A percentile compares a stretch with the other conserved stretches of the same genome.
Evolutionary conservation across 768 basidiomycete genomes (phyloP).

Genomic region (Coprinopsis strossmayeri): DNA sequence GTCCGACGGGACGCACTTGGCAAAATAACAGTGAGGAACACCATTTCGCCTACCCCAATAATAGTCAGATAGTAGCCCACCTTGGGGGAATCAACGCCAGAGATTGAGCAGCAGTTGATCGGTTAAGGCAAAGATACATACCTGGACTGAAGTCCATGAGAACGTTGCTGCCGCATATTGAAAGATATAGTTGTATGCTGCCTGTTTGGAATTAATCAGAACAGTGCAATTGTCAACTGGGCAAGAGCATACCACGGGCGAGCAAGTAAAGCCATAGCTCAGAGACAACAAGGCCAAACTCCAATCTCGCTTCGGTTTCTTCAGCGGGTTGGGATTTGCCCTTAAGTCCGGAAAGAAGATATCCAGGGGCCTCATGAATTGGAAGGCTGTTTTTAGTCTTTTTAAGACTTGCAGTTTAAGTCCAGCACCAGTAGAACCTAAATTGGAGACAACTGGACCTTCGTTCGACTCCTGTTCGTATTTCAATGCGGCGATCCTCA

Average conservation of each 20-base stretch:
- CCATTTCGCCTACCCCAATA: slow-evolving; percentile 45
- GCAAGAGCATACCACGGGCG: slow-evolving; percentile 41
- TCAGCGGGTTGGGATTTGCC: slow-evolving; percentile 30
- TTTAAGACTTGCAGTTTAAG: slow-evolving; percentile 25
- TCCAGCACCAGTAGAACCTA: slow-evolving; percentile 11
- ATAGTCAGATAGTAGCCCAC: slow-evolving; percentile 69
- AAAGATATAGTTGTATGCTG: slow-evolving; percentile 49
- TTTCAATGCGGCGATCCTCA: slow-evolving; percentile 30
- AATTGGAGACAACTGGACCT: neutral
- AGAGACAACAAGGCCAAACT: slow-evolving; percentile 51
- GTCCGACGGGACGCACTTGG: slow-evolving; percentile 60
- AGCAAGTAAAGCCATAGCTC: slow-evolving; percentile 42
- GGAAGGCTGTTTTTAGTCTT: slow-evolving; percentile 26
- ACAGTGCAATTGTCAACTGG: neutral
- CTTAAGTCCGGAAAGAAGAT: slow-evolving; percentile 46
- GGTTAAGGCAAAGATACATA: slow-evolving; percentile 22
- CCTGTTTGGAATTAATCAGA: slow-evolving; percentile 30
- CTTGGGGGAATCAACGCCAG: no score
- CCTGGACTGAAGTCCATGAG: slow-evolving; percentile 61
- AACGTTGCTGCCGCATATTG: slow-evolving; percentile 60
- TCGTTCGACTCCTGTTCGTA: slow-evolving; percentile 17
- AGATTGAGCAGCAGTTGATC: neutral
- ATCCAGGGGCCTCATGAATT: slow-evolving; percentile 46
- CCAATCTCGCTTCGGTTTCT: slow-evolving; percentile 49
- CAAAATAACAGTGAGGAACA: slow-evolving; percentile 48